These are phyloP conservation scores for Orbilia oligospora DNA, from an alignment of 2,329 filamentous ascomycete genomes.

Conservation along the genomic window DNA sequence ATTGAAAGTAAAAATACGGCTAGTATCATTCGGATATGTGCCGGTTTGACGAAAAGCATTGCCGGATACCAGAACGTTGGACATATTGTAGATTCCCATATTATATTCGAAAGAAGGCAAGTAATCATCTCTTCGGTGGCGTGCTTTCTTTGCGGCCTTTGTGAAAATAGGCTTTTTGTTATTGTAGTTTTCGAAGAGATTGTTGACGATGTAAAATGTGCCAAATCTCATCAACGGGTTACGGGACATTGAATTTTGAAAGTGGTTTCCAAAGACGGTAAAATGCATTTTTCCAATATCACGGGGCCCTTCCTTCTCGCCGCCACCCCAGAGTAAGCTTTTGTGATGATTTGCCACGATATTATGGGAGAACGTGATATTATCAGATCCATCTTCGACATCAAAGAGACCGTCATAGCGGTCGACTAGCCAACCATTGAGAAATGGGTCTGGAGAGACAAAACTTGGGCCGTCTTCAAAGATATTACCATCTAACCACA, in stretches of 20 bases:
- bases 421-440: constrained; percentile 58
- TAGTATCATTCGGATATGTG: constrained; percentile 49
- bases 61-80: constrained; percentile 56
- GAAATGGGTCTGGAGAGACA: constrained; percentile 48
- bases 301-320: constrained; percentile 60
- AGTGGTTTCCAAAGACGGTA: constrained; percentile 60
- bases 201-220: constrained; percentile 61
- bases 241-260: constrained; percentile 60
- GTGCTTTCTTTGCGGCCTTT: neutral
- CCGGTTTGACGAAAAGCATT: constrained; percentile 59
- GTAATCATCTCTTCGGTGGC: constrained; percentile 35
- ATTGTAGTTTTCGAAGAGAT: constrained; percentile 59
- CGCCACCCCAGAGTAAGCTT: constrained; percentile 60
- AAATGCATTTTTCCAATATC: constrained; percentile 62
- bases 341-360: constrained; percentile 61
- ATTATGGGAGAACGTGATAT: constrained; percentile 62
- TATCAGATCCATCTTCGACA: constrained; percentile 61
- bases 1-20: constrained; percentile 60
- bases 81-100: constrained; percentile 61
- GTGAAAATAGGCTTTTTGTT: constrained; percentile 57
- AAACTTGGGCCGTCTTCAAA: constrained; percentile 57
- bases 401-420: constrained; percentile 60
- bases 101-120: constrained; percentile 60
- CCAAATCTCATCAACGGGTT: constrained; percentile 62
- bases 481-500: constrained; percentile 61